Conservation (phyloP, 2,329 filamentous ascomycete genomes). For the Rasamsonia emersonii region DNA sequence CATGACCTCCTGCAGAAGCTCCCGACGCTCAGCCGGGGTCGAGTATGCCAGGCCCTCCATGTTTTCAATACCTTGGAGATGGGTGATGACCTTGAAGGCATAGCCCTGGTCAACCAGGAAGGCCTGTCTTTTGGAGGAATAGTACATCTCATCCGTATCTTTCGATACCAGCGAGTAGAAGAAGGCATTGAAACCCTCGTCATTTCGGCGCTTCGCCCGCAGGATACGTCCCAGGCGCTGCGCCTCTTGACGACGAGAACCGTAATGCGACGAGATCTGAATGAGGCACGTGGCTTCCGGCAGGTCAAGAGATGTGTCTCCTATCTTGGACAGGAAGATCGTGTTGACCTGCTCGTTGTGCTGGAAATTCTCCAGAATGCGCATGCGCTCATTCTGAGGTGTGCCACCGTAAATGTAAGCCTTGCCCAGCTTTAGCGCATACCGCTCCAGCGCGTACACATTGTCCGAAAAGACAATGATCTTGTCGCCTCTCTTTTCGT, state of each 20-base stretch:
- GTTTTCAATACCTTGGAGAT: constrained; percentile 81
- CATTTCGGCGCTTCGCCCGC: constrained; percentile 87
- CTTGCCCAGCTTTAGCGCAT: constrained; percentile 75
- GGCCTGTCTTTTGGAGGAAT: constrained; percentile 90
- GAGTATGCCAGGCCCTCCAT: constrained; percentile 72
- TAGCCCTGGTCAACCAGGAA: constrained; percentile 98
- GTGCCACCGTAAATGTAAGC: constrained; percentile 90
- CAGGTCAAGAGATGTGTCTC: constrained; percentile 93
- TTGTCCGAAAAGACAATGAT: constrained; percentile 98
- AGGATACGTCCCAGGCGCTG: constrained; percentile 89
- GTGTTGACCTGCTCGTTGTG: constrained; percentile 85
- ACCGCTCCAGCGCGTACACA: constrained; percentile 80
- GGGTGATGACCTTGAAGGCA: constrained; percentile 97
- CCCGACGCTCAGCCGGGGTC: constrained; percentile 69
- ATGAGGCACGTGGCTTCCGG: constrained; percentile 95
- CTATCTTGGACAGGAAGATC: constrained; percentile 93
- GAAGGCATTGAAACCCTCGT: constrained; percentile 98
- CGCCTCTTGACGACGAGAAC: constrained; percentile 91
- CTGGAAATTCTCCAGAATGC: constrained; percentile 89
- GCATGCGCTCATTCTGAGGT: constrained; percentile 71
- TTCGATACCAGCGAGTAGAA: constrained; percentile 98
- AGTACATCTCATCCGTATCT: constrained; percentile 96
- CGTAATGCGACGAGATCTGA: constrained; percentile 95
- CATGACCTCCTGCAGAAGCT: constrained; percentile 80
- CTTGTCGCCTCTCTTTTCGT: constrained; percentile 90